These are phyloP conservation scores for Xylaria sp. DNA, from an alignment of 2,329 filamentous ascomycete genomes.

Conservation along the genomic window DNA sequence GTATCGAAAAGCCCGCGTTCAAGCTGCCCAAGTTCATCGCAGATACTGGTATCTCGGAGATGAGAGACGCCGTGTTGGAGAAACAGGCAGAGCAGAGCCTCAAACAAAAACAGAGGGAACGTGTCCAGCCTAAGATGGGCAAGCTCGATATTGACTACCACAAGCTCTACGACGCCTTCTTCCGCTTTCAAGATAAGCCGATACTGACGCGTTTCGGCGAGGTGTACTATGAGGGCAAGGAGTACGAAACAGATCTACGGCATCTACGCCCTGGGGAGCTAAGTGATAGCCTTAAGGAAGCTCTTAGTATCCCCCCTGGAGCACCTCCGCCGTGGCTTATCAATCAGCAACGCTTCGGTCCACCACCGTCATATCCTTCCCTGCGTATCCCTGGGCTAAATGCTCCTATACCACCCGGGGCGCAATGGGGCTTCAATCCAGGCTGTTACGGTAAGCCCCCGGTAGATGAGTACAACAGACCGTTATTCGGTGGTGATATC, in stretches of 20 bases:
- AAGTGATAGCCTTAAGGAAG: constrained; percentile 89
- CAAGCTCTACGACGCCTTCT: constrained; percentile 98
- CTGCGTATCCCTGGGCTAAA: constrained; percentile 95
- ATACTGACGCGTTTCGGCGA: constrained; percentile 94
- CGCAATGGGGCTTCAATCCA: constrained; percentile 93
- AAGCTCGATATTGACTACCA: constrained; percentile 99
- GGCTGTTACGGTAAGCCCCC: constrained; percentile 97
- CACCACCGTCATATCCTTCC: constrained; percentile 94
- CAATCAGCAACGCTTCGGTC: constrained; percentile 93
- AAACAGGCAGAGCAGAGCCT: constrained; percentile 92
- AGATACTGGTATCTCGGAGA: constrained; percentile 96
- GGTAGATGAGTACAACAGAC: constrained; percentile 90
- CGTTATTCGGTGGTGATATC: constrained; percentile 92
- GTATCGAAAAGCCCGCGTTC: constrained; percentile 95
- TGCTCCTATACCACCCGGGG: constrained; percentile 88
- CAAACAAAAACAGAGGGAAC: constrained; percentile 95
- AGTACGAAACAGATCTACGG: constrained; percentile 93
- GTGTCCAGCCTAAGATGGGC: constrained; percentile 95
- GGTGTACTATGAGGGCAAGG: constrained; percentile 99
- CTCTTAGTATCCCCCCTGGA: constrained; percentile 90
- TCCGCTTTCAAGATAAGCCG: constrained; percentile 96
- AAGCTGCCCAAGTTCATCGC: constrained; percentile 95
- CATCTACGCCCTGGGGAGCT: constrained; percentile 91
- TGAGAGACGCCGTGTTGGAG: constrained; percentile 95
- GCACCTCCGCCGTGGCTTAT: constrained; percentile 97